phyloP scores from a whole-genome alignment of 2,329 filamentous ascomycete species.

The Ophiostoma sp. region DNA sequence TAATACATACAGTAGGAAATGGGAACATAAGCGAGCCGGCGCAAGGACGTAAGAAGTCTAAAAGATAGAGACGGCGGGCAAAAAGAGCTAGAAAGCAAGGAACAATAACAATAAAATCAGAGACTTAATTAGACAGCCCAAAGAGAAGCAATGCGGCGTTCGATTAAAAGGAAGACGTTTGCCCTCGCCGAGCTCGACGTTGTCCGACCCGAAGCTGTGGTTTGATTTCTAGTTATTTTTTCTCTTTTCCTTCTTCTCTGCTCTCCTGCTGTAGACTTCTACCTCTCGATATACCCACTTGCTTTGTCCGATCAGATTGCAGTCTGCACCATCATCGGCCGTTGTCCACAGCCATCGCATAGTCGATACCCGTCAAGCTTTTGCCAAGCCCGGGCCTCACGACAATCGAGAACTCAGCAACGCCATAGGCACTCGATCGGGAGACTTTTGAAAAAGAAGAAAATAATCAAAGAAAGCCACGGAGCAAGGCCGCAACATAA shows the following conservation, averaged over 20 bases:
- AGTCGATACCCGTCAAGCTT: constrained; percentile 6
- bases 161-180: background rate
- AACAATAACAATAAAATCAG: background rate
- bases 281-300: background rate
- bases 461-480: background rate
- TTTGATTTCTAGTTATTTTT: background rate
- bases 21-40: background rate
- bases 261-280: background rate
- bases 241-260: background rate
- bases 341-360: background rate
- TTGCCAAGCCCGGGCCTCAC: constrained; percentile 15
- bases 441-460: background rate
- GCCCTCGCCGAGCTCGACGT: background rate
- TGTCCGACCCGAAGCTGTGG: background rate
- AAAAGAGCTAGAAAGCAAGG: background rate
- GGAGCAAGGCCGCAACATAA: background rate
- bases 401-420: background rate
- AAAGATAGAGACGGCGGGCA: background rate
- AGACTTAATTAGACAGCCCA: background rate
- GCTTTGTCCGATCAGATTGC: background rate
- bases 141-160: background rate
- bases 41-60: background rate
- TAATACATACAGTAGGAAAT: background rate
- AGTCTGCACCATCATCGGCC: background rate
- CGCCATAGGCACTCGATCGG: background rate